A percentile compares a stretch with the other conserved stretches of the same genome.
phyloP scores from a whole-genome alignment of 495 filamentous ascomycete genomes.

The Daldinia vernicosa region DNA sequence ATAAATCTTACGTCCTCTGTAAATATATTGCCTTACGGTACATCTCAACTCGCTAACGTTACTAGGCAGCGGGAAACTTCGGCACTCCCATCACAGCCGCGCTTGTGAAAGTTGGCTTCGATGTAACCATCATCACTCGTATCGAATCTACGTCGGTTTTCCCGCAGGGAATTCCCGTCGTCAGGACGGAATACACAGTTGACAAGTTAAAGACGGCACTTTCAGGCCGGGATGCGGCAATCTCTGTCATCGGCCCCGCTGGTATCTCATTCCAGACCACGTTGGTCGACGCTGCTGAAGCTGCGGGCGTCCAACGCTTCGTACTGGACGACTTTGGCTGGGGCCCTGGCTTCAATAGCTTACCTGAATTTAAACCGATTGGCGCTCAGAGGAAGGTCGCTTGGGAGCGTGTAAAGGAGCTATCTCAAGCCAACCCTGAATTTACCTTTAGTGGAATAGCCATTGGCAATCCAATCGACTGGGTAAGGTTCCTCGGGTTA shows the following conservation, averaged over 20 bases:
- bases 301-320: slow-evolving; percentile 59
- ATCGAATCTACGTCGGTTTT: slow-evolving; percentile 43
- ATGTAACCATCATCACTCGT: slow-evolving; percentile 61
- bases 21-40: not conserved
- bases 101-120: slow-evolving; percentile 55
- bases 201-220: slow-evolving; percentile 52
- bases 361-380: slow-evolving; percentile 40
- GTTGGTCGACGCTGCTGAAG: slow-evolving; percentile 62
- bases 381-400: slow-evolving; percentile 27
- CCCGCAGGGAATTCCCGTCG: slow-evolving; percentile 46
- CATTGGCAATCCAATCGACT: slow-evolving; percentile 54
- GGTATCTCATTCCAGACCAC: slow-evolving; percentile 46
- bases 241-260: slow-evolving; percentile 49
- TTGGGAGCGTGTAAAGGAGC: slow-evolving; percentile 51
- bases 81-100: slow-evolving; percentile 59
- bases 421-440: slow-evolving; percentile 38
- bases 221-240: slow-evolving; percentile 56
- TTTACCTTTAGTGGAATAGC: slow-evolving; percentile 56
- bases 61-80: slow-evolving; percentile 62
- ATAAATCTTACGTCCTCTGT: not conserved
- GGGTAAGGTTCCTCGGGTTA: slow-evolving; percentile 40
- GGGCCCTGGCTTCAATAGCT: slow-evolving; percentile 47
- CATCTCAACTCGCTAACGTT: slow-evolving; percentile 2
- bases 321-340: slow-evolving; percentile 64
- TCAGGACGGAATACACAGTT: slow-evolving; percentile 55